Conservation (phyloP, 768 basidiomycete species). For the Boletus fagicola region DNA sequence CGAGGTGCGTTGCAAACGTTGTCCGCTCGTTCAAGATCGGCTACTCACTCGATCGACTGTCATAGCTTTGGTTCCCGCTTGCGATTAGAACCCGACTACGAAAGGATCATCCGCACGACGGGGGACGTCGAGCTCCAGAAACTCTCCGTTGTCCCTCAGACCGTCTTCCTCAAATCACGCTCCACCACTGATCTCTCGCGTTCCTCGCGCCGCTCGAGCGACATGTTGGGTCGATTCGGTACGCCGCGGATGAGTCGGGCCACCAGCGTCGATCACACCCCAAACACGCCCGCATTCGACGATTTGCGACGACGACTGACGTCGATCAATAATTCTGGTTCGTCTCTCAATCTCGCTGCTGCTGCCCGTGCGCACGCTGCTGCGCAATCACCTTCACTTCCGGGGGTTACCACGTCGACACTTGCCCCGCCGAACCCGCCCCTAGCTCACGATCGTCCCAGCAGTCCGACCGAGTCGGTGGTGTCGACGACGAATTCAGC, state of each 20-base stretch:
- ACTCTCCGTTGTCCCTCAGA: slow-evolving; percentile 86
- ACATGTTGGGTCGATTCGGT: slow-evolving; percentile 45
- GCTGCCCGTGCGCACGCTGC: slow-evolving; percentile 40
- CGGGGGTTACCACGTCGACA: slow-evolving; percentile 3
- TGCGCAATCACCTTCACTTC: slow-evolving; percentile 16
- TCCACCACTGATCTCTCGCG: slow-evolving; percentile 38
- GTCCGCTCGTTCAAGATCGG: not conserved
- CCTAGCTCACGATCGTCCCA: slow-evolving; percentile 49
- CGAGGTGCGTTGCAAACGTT: slow-evolving; percentile 50
- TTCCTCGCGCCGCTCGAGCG: slow-evolving; percentile 44
- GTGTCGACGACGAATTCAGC: slow-evolving; percentile 69
- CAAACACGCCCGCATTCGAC: slow-evolving; percentile 62
- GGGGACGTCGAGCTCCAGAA: slow-evolving; percentile 80
- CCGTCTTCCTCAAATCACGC: slow-evolving; percentile 72
- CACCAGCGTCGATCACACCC: slow-evolving; percentile 46
- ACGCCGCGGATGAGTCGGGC: slow-evolving; percentile 50
- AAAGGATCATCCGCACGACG: slow-evolving; percentile 59
- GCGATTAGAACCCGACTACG: slow-evolving; percentile 59
- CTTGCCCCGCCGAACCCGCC: slow-evolving; percentile 25
- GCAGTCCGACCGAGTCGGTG: slow-evolving; percentile 82
- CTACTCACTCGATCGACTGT: not conserved
- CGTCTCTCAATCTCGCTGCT: slow-evolving; percentile 52
- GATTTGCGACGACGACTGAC: slow-evolving; percentile 76
- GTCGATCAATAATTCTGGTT: slow-evolving; percentile 68
- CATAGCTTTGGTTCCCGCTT: slow-evolving; percentile 66